Conservation (phyloP, 2,329 filamentous ascomycete species). For the Arthroderma sp. region DNA sequence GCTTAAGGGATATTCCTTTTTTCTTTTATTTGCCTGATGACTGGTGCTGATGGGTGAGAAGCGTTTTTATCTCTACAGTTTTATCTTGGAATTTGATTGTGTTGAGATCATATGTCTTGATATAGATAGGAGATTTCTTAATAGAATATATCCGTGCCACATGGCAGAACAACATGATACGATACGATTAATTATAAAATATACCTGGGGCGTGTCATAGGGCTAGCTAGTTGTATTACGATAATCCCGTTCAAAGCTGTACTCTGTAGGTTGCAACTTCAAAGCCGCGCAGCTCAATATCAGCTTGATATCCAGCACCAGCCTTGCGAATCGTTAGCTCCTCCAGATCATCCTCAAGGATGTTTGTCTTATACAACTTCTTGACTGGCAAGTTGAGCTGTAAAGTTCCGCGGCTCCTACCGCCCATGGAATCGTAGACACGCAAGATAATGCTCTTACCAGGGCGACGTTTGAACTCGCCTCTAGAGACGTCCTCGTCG, state of each 20-base stretch:
- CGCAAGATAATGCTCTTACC: slow-evolving; percentile 71
- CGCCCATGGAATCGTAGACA: slow-evolving; percentile 80
- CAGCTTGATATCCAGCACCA: slow-evolving; percentile 32
- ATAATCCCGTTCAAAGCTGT: slow-evolving; percentile 29
- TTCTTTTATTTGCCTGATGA: no score
- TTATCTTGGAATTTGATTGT: no score
- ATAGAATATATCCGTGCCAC: no score
- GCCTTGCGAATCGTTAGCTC: slow-evolving; percentile 41
- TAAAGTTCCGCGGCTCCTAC: slow-evolving; percentile 59
- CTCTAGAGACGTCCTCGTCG: slow-evolving; percentile 52
- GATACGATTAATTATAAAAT: no score
- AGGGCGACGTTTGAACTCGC: slow-evolving; percentile 49
- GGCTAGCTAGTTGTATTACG: no score
- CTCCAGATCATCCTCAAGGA: slow-evolving; percentile 76
- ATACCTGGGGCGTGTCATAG: no score
- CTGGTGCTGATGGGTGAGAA: no score
- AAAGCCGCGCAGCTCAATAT: slow-evolving; percentile 60
- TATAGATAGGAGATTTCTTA: no score
- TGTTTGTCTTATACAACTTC: slow-evolving; percentile 68
- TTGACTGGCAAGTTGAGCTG: slow-evolving; percentile 56
- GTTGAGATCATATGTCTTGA: no score
- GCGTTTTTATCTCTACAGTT: no score
- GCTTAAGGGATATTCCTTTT: no score
- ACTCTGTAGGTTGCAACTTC: slow-evolving; percentile 74
- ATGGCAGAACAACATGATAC: no score